Evolutionary conservation across 2,329 filamentous ascomycete genomes (phyloP), one percentile per base, ranked within the genome.

Genomic region (Rachicladosporium sp.): DNA sequence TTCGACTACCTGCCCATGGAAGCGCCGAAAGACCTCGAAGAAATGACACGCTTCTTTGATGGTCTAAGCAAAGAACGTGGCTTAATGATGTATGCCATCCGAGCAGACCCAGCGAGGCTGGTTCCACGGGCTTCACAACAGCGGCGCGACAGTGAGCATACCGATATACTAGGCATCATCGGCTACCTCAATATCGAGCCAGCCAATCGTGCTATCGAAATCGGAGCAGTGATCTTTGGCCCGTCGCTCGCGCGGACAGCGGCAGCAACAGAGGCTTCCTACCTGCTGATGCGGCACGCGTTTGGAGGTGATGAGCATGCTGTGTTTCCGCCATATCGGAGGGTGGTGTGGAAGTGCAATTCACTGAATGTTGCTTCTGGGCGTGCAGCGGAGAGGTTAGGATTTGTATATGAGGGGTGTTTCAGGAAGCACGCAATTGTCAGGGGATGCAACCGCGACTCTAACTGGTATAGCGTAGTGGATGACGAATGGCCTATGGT

Each of bases 271-370:
- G 77, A 80, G 52, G 65, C 68, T 0, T 64, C 73, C 45, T 78
- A 70, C 43, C 57, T 80, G 1, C 52, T 78, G 12, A 63, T 73
- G 31, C 59, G 60, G 31, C 62, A 74, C 39, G 66, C 67, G 0
- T 73, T 80, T 47, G 66, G 71, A 3, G 61, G 65, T 2, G 31
- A 42, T 9, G 27, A 33, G 12, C 11, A 35, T 8, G 39, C 42
- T 2, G 21, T 31, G 8, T 33, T 35, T 10, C 52, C 78, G n/a
- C 64, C 69, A 0, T 77, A 74, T 50, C 54, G 68, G 2, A 61
- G 77, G 7, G 67, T 78, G 5, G 76, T 80, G 55, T 81, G 77
- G 76, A 81, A 80, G 50, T 75, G 73, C 38, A 68, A 80, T 51
- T 49, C 63, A 10, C 57, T 74, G 9, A 81, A 81, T 50, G 60